Evolutionary conservation across 1,284 basidiomycete genomes (phyloP).

Genomic region (Agroathelia rolfsii): DNA sequence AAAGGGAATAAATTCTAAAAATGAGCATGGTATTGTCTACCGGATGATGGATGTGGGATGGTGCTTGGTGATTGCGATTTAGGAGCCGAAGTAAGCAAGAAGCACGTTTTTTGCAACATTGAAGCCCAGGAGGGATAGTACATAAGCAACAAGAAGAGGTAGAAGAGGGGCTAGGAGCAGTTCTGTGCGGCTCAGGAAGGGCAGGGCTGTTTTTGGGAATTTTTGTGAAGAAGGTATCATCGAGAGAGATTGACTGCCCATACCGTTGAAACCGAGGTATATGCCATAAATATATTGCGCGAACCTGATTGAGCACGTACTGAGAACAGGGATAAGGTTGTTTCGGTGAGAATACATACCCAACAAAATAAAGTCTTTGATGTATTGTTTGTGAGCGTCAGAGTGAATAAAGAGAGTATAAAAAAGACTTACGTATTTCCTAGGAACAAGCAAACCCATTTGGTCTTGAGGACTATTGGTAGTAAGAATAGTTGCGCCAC

Average conservation of each 20-base stretch:
- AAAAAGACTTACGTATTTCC: conserved; percentile 64
- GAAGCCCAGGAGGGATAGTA: conserved; percentile 82
- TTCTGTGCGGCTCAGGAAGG: conserved; percentile 82
- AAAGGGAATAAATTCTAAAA: too few relatives aligned
- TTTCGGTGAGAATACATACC: conserved; percentile 34
- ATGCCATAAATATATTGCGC: conserved; percentile 86
- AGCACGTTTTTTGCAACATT: conserved; percentile 78
- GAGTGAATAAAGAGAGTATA: neutral
- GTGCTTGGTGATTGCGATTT: too few relatives aligned
- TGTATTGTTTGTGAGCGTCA: neutral
- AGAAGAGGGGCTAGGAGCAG: conserved; percentile 79
- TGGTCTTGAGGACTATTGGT: conserved; percentile 71
- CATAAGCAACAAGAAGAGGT: conserved; percentile 75
- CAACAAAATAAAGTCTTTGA: conserved; percentile 62
- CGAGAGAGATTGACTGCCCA: conserved; percentile 10
- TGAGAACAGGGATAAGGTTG: neutral
- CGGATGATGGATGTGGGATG: too few relatives aligned
- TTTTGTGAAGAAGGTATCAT: conserved; percentile 1
- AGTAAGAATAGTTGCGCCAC: conserved; percentile 78
- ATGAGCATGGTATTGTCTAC: too few relatives aligned
- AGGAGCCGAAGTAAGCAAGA: conserved; percentile 68
- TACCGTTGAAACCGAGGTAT: conserved; percentile 81
- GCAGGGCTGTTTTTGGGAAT: conserved; percentile 50
- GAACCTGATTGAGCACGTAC: conserved; percentile 34
- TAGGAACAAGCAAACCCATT: conserved; percentile 88